Conservation (phyloP, 2,329 filamentous ascomycete genomes). For the Ophiostoma populinum region DNA sequence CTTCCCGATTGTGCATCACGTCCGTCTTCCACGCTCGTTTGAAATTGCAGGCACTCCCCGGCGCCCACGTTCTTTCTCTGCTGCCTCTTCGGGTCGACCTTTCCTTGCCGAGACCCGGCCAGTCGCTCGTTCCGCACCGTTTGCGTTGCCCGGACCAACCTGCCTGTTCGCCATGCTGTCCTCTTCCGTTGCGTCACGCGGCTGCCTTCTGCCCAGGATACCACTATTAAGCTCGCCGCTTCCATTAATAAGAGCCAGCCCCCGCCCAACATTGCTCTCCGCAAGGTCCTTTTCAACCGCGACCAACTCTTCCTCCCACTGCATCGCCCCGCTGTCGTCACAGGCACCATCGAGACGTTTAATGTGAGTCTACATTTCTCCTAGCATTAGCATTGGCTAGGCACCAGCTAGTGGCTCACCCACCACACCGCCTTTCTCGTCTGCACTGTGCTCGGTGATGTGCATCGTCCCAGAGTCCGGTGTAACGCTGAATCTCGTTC, state of each 20-base stretch:
- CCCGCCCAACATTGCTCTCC: constrained; percentile 5
- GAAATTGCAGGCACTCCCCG: neutral
- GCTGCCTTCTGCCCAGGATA: constrained; percentile 6
- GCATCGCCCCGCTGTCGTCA: constrained; percentile 11
- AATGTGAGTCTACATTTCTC: constrained; percentile 7
- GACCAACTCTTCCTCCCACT: constrained; percentile 1
- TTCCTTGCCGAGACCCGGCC: neutral
- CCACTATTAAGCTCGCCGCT: constrained; percentile 4
- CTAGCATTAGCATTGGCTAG: too few species aligned
- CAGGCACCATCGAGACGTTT: constrained; percentile 2
- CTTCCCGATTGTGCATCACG: too few species aligned
- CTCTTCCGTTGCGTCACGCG: constrained; percentile 3
- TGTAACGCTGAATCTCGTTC: too few species aligned
- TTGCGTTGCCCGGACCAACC: constrained; percentile 1
- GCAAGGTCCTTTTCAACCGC: constrained; percentile 1
- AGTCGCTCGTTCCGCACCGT: neutral
- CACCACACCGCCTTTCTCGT: too few species aligned
- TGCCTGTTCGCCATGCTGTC: constrained; percentile 8
- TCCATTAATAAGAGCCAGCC: constrained; percentile 8
- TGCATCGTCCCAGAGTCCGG: too few species aligned
- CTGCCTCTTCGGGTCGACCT: constrained; percentile 1
- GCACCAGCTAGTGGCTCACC: too few species aligned
- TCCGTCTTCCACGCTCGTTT: too few species aligned
- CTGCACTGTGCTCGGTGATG: too few species aligned
- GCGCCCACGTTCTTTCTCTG: neutral